These are phyloP conservation scores for Neofusicoccum umdonicola DNA, from an alignment of 2,329 filamentous ascomycete genomes.

Conservation along the genomic window DNA sequence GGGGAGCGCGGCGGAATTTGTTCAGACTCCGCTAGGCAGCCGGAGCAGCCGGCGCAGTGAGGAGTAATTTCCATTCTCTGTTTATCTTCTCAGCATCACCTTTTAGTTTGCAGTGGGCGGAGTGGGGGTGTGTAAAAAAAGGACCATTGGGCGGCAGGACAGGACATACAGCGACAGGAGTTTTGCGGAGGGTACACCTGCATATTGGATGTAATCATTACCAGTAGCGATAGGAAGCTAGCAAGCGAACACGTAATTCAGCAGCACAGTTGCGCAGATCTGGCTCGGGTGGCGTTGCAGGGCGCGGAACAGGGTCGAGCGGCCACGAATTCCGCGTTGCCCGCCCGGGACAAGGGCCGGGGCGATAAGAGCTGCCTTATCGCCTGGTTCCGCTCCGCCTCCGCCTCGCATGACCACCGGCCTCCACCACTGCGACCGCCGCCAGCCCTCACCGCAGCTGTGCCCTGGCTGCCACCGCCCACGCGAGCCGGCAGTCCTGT, in stretches of 20 bases:
- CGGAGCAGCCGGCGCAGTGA: slow-evolving; percentile 6
- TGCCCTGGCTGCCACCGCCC: neutral
- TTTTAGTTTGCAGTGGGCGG: slow-evolving; percentile 2
- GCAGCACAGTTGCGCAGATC: neutral
- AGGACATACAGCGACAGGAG: slow-evolving; percentile 11
- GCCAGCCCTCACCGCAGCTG: slow-evolving; percentile 10
- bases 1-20: slow-evolving; percentile 36
- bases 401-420: slow-evolving; percentile 1
- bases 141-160: neutral
- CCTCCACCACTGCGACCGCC: neutral
- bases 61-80: slow-evolving; percentile 3
- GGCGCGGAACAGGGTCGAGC: neutral
- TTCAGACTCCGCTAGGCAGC: slow-evolving; percentile 23
- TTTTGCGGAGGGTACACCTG: neutral
- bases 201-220: slow-evolving; percentile 5
- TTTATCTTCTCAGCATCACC: slow-evolving; percentile 10
- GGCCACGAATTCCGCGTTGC: neutral
- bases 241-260: slow-evolving; percentile 2
- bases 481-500: neutral
- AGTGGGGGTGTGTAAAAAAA: slow-evolving; percentile 7
- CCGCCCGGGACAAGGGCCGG: neutral
- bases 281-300: neutral
- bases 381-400: neutral
- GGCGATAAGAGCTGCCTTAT: slow-evolving; percentile 5
- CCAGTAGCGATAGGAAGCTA: slow-evolving; percentile 1